Evolutionary conservation across 2,329 filamentous ascomycete genomes (phyloP), one percentile per base, ranked within the genome.

Genomic region (Cladosporium sp.): DNA sequence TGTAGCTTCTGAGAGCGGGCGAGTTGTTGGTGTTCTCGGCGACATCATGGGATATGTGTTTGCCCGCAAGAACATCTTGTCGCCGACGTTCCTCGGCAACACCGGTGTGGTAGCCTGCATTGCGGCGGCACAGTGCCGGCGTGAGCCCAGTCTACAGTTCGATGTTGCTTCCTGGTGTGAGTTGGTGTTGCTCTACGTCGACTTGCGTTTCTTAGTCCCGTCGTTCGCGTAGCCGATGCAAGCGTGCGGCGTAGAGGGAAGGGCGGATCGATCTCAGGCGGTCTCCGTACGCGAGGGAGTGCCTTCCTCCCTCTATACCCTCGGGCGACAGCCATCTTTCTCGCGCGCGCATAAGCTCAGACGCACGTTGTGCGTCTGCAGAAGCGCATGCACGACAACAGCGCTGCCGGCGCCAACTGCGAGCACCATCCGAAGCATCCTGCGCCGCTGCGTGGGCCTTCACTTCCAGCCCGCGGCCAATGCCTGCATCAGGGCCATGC

Each of bases 1-100:
- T 18, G 87, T 92, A 41, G 85, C 81, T 55, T 87, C 78, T 35
- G 87, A 91, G 35, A 80, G 69, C 37, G 86, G 86, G 54, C 85
- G 77, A 51, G 74, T 72, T 70, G 75, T 56, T 56, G 59, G 49
- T 35, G 54, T 43, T 38, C 53, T 48, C 11, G 56, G 46, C 8
- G 48, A 53, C 14, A 46, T 33, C 33, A 43, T 54, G 4, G 54
- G 55, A 18, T 37, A 75, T 22, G 68, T 64, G 53, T 73, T 72
- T 45, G 68, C 70, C 60, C 71, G 71, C 58, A 74, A 69, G 65
- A 76, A 79, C 75, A 79, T 72, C 57, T 75, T 72, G 41, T 71
- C 67, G 53, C 68, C 68, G 46, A 67, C 60, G 59, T 73, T 70
- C 58, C 72, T 64, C 54, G 73, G 71, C 56, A 71, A 72, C 44